Evolutionary conservation across 768 basidiomycete species (phyloP).

Genomic region (Termitomyces sp.): DNA sequence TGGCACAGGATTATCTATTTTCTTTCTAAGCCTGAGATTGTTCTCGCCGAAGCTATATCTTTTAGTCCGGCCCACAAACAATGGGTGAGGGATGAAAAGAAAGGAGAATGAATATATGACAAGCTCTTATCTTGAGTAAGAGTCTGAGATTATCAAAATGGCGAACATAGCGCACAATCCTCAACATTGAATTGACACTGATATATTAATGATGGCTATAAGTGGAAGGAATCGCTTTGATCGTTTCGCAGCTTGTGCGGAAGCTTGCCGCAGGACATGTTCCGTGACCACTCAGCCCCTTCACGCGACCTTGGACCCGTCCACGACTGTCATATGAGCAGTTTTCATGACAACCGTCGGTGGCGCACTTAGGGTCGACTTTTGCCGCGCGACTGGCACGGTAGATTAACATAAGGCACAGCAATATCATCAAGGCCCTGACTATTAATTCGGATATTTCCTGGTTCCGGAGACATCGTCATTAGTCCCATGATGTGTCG

Average conservation of each 20-base stretch:
- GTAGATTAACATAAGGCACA: background rate
- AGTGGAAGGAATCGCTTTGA: constrained; percentile 58
- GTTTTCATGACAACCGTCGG: constrained; percentile 48
- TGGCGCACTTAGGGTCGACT: constrained; percentile 34
- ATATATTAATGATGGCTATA: constrained; percentile 24
- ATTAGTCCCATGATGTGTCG: background rate
- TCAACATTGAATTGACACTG: background rate
- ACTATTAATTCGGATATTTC: background rate
- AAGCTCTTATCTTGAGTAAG: background rate
- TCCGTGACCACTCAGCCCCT: background rate
- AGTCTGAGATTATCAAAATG: background rate
- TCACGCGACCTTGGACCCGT: constrained; percentile 31
- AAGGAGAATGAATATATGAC: background rate
- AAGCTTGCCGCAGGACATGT: constrained; percentile 20
- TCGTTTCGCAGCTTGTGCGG: constrained; percentile 44
- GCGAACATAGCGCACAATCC: background rate
- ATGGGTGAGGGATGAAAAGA: background rate
- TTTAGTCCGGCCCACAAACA: background rate
- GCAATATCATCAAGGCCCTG: too few relatives aligned
- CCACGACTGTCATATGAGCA: constrained; percentile 53
- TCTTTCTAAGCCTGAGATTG: constrained; percentile 33
- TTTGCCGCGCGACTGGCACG: constrained; percentile 14
- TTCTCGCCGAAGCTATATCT: constrained; percentile 33
- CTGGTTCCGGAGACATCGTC: background rate
- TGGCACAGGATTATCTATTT: too few relatives aligned